Conservation (phyloP, 768 basidiomycete species). For the Candolleomyces aberdarensis region DNA sequence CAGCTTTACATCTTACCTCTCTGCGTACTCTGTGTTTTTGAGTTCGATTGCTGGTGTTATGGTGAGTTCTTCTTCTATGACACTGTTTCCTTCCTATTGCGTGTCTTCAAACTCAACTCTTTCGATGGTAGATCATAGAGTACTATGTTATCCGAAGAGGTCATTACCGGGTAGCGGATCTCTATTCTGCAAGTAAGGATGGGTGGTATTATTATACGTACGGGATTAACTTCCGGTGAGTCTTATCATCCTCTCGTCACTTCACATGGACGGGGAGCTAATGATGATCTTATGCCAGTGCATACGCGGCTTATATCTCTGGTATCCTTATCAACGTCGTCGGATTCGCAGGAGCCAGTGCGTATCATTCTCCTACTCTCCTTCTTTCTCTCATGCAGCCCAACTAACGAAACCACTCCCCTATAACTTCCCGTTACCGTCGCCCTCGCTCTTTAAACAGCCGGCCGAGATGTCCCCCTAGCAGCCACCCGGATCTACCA, state of each 20-base stretch:
- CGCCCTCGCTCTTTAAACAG: constrained; percentile 20
- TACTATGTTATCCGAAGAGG: constrained; percentile 74
- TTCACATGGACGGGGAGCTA: not conserved
- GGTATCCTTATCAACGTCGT: constrained; percentile 83
- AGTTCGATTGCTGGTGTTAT: constrained; percentile 82
- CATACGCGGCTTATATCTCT: constrained; percentile 63
- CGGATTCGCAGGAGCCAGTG: constrained; percentile 75
- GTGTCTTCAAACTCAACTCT: too few species aligned
- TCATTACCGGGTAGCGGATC: constrained; percentile 66
- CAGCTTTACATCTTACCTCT: constrained; percentile 77
- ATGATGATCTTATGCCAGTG: constrained; percentile 30
- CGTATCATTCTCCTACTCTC: constrained; percentile 20
- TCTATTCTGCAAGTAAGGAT: constrained; percentile 54
- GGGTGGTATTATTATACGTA: constrained; percentile 77
- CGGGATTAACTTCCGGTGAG: constrained; percentile 69
- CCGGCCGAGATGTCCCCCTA: constrained; percentile 58
- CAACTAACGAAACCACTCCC: too few species aligned
- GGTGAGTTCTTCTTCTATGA: constrained; percentile 33
- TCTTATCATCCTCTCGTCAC: constrained; percentile 6
- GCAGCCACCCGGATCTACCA: constrained; percentile 72
- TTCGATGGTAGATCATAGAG: constrained; percentile 55
- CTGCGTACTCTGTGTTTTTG: constrained; percentile 78
- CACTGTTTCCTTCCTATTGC: too few species aligned
- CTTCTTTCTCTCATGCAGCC: too few species aligned
- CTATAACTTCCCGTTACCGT: too few species aligned